These are phyloP conservation scores for Beauveria sp. DNA, from an alignment of 2,329 filamentous ascomycete genomes.

Conservation along the genomic window DNA sequence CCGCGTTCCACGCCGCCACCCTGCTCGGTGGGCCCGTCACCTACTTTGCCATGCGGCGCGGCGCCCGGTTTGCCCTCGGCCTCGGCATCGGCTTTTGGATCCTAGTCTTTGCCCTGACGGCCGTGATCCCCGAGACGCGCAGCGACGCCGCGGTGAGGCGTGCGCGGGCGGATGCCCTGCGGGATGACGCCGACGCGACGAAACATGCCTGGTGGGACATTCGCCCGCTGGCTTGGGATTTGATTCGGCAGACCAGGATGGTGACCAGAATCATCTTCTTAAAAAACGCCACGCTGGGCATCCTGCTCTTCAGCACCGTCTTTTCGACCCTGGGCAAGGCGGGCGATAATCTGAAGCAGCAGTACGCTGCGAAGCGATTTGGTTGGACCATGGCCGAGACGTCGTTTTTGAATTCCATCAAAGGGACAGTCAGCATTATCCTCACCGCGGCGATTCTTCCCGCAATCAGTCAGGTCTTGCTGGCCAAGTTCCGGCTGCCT, in stretches of 20 bases:
- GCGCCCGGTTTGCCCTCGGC: conserved; percentile 10
- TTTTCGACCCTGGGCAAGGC: not conserved
- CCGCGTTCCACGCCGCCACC: conserved; percentile 10
- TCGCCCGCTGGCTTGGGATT: not conserved
- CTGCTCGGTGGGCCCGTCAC: conserved; percentile 15
- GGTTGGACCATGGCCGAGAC: conserved; percentile 7
- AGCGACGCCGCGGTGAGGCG: not conserved
- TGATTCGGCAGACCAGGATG: not conserved
- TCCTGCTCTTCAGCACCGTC: conserved; percentile 4
- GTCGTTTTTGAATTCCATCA: not conserved
- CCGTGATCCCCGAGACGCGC: conserved; percentile 14
- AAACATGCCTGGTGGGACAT: not conserved
- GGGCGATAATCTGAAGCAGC: not conserved
- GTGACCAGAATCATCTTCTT: not conserved
- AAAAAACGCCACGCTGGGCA: not conserved
- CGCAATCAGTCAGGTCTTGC: not conserved
- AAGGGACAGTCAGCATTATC: not conserved
- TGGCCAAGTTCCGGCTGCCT: not conserved
- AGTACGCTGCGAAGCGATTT: conserved; percentile 11
- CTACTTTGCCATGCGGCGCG: conserved; percentile 14
- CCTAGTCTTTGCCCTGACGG: conserved; percentile 6
- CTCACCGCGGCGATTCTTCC: conserved; percentile 3
- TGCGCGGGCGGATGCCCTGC: conserved; percentile 1
- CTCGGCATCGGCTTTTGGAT: conserved; percentile 10
- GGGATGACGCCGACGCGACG: not conserved